Evolutionary conservation across 2,329 filamentous ascomycete genomes (phyloP).

Genomic region (Fusarium aywerte): DNA sequence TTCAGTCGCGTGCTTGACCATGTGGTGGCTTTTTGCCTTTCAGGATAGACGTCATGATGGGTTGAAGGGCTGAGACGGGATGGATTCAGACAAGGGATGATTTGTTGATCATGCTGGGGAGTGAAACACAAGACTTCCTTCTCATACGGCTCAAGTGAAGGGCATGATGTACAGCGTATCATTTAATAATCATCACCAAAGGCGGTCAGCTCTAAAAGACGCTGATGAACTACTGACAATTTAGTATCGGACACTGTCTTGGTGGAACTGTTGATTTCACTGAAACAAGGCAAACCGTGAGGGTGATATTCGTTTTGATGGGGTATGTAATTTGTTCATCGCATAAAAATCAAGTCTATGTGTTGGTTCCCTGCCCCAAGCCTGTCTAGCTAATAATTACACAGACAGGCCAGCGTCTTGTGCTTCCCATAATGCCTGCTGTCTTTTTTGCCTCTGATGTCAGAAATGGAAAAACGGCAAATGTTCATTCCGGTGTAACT

Average conservation of each 20-base stretch:
- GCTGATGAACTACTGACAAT: neutral
- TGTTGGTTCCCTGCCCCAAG: conserved; percentile 34
- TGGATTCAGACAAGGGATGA: conserved; percentile 12
- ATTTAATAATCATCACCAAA: neutral
- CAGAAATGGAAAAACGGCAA: conserved; percentile 29
- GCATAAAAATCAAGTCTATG: conserved; percentile 43
- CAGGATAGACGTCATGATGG: conserved; percentile 32
- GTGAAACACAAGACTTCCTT: conserved; percentile 11
- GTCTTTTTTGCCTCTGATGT: conserved; percentile 28
- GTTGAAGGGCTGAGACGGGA: conserved; percentile 9
- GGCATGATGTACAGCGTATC: conserved; percentile 4
- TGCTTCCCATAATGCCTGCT: conserved; percentile 44
- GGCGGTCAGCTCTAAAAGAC: neutral
- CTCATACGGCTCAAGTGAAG: conserved; percentile 15
- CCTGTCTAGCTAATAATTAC: conserved; percentile 46
- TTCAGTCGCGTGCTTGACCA: conserved; percentile 12
- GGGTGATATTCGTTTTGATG: neutral
- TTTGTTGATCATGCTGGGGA: conserved; percentile 17
- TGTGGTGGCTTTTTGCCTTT: conserved; percentile 1
- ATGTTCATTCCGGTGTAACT: conserved; percentile 43
- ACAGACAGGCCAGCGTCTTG: conserved; percentile 45
- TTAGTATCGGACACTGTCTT: neutral
- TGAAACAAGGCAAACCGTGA: neutral
- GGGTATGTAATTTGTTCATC: conserved; percentile 13
- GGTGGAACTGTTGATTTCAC: neutral